Evolutionary conservation across 1,139 yeast genomes (phyloP).

Genomic region (Pichia sp.): DNA sequence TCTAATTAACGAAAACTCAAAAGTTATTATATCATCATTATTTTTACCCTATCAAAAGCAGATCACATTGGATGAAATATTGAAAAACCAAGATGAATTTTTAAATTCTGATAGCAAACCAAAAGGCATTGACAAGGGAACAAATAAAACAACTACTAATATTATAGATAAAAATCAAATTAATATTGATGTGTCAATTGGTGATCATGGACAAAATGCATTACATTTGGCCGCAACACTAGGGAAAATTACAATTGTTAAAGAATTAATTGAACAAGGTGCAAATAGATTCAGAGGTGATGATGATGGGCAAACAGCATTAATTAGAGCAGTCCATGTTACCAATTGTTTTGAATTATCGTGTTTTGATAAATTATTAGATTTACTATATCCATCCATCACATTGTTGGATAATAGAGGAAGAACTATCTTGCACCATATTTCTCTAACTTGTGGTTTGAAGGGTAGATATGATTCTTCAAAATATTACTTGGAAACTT

Average conservation of each 20-base stretch:
- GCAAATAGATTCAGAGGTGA: slow-evolving; percentile 64
- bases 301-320: slow-evolving; percentile 82
- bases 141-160: neutral
- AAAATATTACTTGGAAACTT: slow-evolving; percentile 67
- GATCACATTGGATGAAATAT: slow-evolving; percentile 17
- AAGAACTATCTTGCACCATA: slow-evolving; percentile 88
- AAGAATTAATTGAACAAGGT: slow-evolving; percentile 66
- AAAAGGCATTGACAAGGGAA: neutral
- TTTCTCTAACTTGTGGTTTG: slow-evolving; percentile 71
- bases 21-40: slow-evolving; percentile 52
- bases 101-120: neutral
- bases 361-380: slow-evolving; percentile 67
- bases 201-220: slow-evolving; percentile 88
- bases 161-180: slow-evolving; percentile 29
- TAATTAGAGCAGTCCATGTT: slow-evolving; percentile 82
- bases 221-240: slow-evolving; percentile 95
- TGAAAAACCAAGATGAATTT: slow-evolving; percentile 2
- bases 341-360: slow-evolving; percentile 77
- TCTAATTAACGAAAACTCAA: slow-evolving; percentile 36
- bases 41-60: slow-evolving; percentile 39
- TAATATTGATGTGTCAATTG: slow-evolving; percentile 77
- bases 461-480: slow-evolving; percentile 64
- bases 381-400: slow-evolving; percentile 69
- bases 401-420: slow-evolving; percentile 68
- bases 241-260: slow-evolving; percentile 69